Evolutionary conservation across 805 yeast species (phyloP), one percentile per base, ranked within the genome.

Genomic region (Candida verbasci): DNA sequence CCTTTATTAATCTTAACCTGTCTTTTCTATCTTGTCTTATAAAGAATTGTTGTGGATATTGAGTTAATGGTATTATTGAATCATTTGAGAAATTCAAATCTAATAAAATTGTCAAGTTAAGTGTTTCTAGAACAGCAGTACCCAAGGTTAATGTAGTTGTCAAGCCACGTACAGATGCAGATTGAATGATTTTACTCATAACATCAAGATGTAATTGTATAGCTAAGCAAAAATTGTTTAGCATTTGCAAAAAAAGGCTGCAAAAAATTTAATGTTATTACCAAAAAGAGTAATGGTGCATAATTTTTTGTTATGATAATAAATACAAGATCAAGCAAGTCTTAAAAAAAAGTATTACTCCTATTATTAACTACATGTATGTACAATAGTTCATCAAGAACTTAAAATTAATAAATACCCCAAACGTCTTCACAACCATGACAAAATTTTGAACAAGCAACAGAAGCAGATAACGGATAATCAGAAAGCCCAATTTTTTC

Each of bases 371-470:
- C n/a, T n/a, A n/a, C n/a, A n/a, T n/a, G n/a, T n/a, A n/a, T n/a
- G n/a, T n/a, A n/a, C n/a, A n/a, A n/a, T 6, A 28, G 9, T 17
- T 28, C 30, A 28, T 17, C 22, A 28, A 17, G 22, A 16, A 18
- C n/a, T 16, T 6, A 20, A 20, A 11, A 18, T 42, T 51, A 62
- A 55, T 66, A 60, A 52, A 93, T 89, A 31, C 79, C 81, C 97
- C 98, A 93, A 18, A 95, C 95, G 62, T 93, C 98, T 68, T 93
- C 98, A 55, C 96, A 87, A 34, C 98, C 98, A 56, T 93, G 97
- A 61, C 97, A 91, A 69, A 93, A 88, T 64, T 93, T 93, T 46
- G 96, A 85, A 62, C 97, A 93, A 4, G 98, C 97, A 39, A 93
- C 97, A 9, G 97, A 88, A 3, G 98, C 98, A 37, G 95, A 85